A percentile compares a stretch with the other conserved stretches of the same genome.
These are phyloP conservation scores for Nigrograna mackinnonii DNA, from an alignment of 2,329 filamentous ascomycete genomes.

Conservation along the genomic window DNA sequence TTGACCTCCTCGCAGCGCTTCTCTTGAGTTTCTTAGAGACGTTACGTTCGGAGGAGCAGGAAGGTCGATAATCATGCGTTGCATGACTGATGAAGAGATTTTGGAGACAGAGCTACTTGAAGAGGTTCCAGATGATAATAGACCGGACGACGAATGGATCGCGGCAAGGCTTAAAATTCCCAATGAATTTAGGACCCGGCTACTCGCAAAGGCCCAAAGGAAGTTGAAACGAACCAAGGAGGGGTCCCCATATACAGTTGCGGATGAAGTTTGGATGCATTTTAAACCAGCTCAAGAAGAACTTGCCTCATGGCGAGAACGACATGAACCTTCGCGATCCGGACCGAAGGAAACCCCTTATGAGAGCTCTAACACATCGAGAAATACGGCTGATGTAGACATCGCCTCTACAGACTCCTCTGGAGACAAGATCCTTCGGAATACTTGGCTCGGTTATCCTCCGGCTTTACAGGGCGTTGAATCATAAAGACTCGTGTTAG, in stretches of 20 bases:
- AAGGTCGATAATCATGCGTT: conserved; percentile 51
- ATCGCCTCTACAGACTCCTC: no score
- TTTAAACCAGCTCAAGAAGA: conserved; percentile 34
- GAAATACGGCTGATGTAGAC: neutral
- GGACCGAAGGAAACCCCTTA: neutral
- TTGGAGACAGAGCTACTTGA: conserved; percentile 50
- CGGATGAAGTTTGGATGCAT: conserved; percentile 60
- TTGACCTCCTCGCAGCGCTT: conserved; percentile 43
- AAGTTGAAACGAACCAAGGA: conserved; percentile 38
- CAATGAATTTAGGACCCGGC: conserved; percentile 59
- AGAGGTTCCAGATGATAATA: conserved; percentile 55
- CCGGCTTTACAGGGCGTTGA: neutral
- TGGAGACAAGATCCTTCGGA: neutral
- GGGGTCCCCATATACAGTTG: conserved; percentile 44
- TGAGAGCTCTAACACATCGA: no score
- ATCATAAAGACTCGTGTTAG: no score
- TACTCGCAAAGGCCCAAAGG: conserved; percentile 50
- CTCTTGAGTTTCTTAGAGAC: conserved; percentile 63
- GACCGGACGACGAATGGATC: conserved; percentile 62
- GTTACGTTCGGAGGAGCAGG: conserved; percentile 46
- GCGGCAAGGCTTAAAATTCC: conserved; percentile 61
- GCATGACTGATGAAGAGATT: conserved; percentile 59
- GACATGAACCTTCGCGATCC: neutral
- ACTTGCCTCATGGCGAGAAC: conserved; percentile 8
- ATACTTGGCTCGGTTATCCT: neutral